A percentile compares a stretch with the other conserved stretches of the same genome.
phyloP scores from a whole-genome alignment of 441 rosid species.

The Bocquillonia castaneifolia region DNA sequence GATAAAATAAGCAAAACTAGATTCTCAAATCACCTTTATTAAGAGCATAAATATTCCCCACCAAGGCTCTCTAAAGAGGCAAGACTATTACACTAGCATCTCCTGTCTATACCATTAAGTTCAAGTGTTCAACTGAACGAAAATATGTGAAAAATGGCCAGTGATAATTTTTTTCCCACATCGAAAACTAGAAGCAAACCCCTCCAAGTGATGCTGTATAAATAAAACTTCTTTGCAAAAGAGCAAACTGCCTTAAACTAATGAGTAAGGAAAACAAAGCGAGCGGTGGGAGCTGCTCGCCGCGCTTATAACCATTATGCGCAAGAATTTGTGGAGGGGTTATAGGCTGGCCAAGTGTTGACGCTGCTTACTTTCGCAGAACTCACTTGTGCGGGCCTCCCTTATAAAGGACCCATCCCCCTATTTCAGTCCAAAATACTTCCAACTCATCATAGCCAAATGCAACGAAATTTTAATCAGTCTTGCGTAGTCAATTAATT shows the following conservation, averaged over 20 bases:
- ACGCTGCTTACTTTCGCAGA: slow-evolving; percentile 86
- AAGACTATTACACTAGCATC: too few relatives aligned
- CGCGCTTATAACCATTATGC: slow-evolving; percentile 38
- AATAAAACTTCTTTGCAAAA: fast-evolving
- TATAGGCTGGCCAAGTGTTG: slow-evolving; percentile 69
- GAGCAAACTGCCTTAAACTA: slow-evolving; percentile 52
- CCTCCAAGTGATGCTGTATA: not conserved
- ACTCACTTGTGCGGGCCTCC: slow-evolving; percentile 84
- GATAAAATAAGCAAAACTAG: too few relatives aligned
- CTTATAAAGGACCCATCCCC: slow-evolving; percentile 18
- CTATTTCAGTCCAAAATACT: not conserved
- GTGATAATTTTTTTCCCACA: too few relatives aligned
- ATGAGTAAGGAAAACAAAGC: slow-evolving; percentile 99
- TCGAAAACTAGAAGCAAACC: not conserved
- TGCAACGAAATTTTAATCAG: too few relatives aligned
- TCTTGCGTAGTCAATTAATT: too few relatives aligned
- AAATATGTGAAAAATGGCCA: too few relatives aligned
- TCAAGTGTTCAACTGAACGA: too few relatives aligned
- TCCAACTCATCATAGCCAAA: too few relatives aligned
- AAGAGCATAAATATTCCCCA: too few relatives aligned
- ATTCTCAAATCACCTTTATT: too few relatives aligned
- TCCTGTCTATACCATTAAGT: too few relatives aligned
- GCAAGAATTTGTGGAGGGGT: slow-evolving; percentile 80
- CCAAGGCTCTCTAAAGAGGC: too few relatives aligned
- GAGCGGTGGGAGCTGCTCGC: slow-evolving; percentile 62